A percentile compares a stretch with the other conserved stretches of the same genome.
Conservation (phyloP, 2,329 filamentous ascomycete genomes). For the Pestalotiopsis sp. region DNA sequence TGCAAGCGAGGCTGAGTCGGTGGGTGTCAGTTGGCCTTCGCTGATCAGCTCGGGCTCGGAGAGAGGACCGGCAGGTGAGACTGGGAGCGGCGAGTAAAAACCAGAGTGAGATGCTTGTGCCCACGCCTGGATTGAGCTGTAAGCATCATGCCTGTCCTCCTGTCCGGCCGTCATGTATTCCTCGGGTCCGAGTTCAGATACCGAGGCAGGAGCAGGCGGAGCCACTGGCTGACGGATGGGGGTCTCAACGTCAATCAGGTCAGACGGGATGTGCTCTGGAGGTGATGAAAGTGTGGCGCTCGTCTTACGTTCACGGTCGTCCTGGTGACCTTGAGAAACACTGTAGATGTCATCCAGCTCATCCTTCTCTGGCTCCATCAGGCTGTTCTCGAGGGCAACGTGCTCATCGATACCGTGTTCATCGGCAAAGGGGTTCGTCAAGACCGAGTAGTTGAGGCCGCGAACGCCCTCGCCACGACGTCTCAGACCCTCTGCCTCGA, state of each 20-base stretch:
- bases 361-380: conserved; percentile 48
- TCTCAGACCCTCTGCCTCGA: conserved; percentile 46
- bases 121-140: conserved; percentile 67
- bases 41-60: conserved; percentile 57
- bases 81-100: conserved; percentile 65
- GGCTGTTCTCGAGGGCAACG: conserved; percentile 40
- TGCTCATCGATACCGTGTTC: conserved; percentile 58
- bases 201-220: conserved; percentile 33
- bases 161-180: conserved; percentile 58
- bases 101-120: conserved; percentile 55
- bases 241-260: conserved; percentile 36
- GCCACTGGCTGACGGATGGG: conserved; percentile 1
- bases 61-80: conserved; percentile 49
- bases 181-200: conserved; percentile 43
- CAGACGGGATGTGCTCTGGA: conserved; percentile 28
- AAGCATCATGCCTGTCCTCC: conserved; percentile 46
- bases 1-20: conserved; percentile 58
- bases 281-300: conserved; percentile 22
- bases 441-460: conserved; percentile 48
- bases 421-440: conserved; percentile 63
- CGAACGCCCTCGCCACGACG: conserved; percentile 51
- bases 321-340: conserved; percentile 49
- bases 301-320: conserved; percentile 17
- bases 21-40: conserved; percentile 60
- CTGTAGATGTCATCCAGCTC: conserved; percentile 59